Conservation (phyloP, 192 early-diverging fungal species). For the Umbelopsis sp. region DNA sequence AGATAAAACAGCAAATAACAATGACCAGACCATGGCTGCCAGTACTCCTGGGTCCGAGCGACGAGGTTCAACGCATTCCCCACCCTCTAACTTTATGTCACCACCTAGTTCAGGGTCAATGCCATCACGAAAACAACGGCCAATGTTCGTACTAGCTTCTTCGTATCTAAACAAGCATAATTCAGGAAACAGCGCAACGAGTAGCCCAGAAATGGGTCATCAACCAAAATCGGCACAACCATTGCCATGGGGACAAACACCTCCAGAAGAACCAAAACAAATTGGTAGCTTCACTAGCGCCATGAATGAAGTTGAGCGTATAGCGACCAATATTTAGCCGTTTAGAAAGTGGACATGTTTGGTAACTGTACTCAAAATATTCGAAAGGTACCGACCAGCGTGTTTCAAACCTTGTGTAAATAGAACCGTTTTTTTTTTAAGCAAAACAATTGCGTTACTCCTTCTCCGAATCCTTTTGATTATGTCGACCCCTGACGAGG, state of each 20-base stretch:
- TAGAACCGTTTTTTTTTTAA: not conserved
- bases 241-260: conserved; percentile 14
- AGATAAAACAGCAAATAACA: not conserved
- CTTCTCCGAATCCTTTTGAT: not conserved
- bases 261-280: conserved; percentile 5
- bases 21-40: not conserved
- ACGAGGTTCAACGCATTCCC: conserved; percentile 3
- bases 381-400: not conserved
- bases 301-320: conserved; percentile 10
- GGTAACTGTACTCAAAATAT: too few species aligned
- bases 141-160: conserved; percentile 45
- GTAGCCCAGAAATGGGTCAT: conserved; percentile 4
- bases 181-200: not conserved
- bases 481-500: not conserved
- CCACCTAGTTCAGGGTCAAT: conserved; percentile 15
- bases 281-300: not conserved
- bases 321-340: conserved; percentile 6
- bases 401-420: conserved; percentile 16
- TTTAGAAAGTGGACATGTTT: not conserved
- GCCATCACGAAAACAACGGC: conserved; percentile 26
- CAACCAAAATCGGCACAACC: not conserved
- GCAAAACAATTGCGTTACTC: not conserved
- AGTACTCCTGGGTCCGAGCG: conserved; percentile 4
- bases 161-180: conserved; percentile 28
- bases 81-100: not conserved